These are phyloP conservation scores for Bidens hawaiensis DNA, from an alignment of 140 eudicot genomes.

Conservation along the genomic window DNA sequence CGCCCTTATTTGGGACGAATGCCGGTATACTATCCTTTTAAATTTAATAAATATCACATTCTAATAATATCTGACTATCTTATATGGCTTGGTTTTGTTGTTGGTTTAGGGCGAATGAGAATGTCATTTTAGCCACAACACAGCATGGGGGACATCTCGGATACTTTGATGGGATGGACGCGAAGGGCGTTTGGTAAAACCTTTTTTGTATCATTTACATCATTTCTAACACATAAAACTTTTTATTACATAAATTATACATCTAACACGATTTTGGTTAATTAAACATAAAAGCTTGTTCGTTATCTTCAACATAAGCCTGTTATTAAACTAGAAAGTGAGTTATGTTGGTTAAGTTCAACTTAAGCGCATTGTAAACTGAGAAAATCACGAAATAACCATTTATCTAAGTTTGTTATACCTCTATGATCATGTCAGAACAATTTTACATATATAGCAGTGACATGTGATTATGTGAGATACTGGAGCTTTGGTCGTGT, in stretches of 20 bases:
- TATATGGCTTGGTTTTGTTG: slow-evolving; percentile 5
- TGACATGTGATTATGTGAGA: too few relatives aligned
- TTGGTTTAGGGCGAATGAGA: slow-evolving; percentile 55
- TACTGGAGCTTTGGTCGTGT: background rate
- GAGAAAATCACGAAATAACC: background rate
- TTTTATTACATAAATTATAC: background rate
- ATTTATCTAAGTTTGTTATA: background rate
- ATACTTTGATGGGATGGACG: slow-evolving; percentile 77
- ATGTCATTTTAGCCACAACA: slow-evolving; percentile 82
- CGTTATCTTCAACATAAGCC: background rate
- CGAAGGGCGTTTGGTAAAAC: slow-evolving; percentile 71
- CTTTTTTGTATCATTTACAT: background rate
- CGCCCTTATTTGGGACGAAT: slow-evolving; percentile 98
- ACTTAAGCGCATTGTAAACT: background rate
- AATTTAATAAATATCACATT: background rate
- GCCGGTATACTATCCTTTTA: slow-evolving; percentile 43
- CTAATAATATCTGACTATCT: background rate
- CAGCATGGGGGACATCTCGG: slow-evolving; percentile 97
- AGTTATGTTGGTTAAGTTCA: background rate
- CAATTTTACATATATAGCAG: background rate
- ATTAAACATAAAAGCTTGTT: background rate
- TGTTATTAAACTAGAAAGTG: background rate
- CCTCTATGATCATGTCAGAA: background rate
- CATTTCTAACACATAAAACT: background rate
- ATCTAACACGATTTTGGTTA: background rate